Conservation (phyloP, 2,329 filamentous ascomycete genomes). For the Venturiaceae sp. region DNA sequence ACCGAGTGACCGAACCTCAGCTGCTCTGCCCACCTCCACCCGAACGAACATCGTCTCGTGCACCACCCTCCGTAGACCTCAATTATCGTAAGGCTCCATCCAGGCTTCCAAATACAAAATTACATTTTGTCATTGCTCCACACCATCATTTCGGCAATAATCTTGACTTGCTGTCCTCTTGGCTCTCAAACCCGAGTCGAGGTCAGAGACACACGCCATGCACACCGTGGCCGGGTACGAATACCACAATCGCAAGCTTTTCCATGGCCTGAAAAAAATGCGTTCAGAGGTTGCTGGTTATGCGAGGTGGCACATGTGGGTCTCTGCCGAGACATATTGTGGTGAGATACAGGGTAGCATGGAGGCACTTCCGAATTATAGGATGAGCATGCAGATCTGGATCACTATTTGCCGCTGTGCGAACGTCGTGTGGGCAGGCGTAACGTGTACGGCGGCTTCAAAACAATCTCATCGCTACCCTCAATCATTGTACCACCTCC, state of each 20-base stretch:
- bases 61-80: background rate
- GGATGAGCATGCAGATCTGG: too few relatives aligned
- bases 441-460: too few relatives aligned
- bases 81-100: background rate
- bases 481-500: too few relatives aligned
- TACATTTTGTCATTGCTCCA: background rate
- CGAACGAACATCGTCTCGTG: background rate
- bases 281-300: background rate
- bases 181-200: background rate
- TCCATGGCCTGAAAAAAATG: background rate
- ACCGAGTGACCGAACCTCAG: background rate
- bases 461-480: too few relatives aligned
- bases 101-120: background rate
- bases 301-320: background rate
- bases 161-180: background rate
- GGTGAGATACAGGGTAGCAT: too few relatives aligned
- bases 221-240: background rate
- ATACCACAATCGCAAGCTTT: background rate
- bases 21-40: background rate
- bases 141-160: background rate
- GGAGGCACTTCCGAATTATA: too few relatives aligned
- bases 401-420: too few relatives aligned
- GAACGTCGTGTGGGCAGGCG: too few relatives aligned
- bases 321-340: background rate
- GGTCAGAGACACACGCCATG: background rate